Base-by-base conservation (phyloP, 768 basidiomycete genomes). In the Vararia minispora region DNA sequence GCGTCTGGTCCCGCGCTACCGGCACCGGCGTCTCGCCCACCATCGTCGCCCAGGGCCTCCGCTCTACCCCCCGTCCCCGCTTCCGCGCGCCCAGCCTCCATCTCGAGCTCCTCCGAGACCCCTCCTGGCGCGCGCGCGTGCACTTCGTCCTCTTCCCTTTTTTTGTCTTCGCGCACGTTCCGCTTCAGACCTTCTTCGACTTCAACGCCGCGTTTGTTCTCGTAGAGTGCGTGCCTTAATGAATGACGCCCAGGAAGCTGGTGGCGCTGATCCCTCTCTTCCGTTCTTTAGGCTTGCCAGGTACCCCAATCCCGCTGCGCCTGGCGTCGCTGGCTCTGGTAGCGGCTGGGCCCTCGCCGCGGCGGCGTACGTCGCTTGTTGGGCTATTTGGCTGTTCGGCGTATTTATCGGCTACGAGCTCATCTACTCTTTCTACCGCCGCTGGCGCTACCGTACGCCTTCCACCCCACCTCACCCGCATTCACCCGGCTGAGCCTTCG, bases 181-280 rank as follows among this genome's bases (percentile, higher is more conserved):
- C 76, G 18, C 55, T 85, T 7, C 87, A 90, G 56, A 76, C 80
- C 1, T 91, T 82, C 53, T 78, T 92, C 56, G 90, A 94, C 53
- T 88, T 90, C 57, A 90, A 91, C 56, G 76, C 79, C 49, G 76
- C 81, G 47, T 92, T 77, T 61, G 76, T 89, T 48, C 57, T 91
- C 49, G 54, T 89, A 28, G 76, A 88, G 87, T 90, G 53, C 63
- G 88, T 79, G 11, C 29, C 41, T 30, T 13, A n/a, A n/a, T n/a
- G n/a, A n/a, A n/a, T n/a, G n/a, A n/a, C n/a, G n/a, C n/a, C n/a
- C n/a, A n/a, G n/a, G n/a, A n/a, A n/a, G n/a, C n/a, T n/a, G n/a
- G n/a, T n/a, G n/a, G n/a, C n/a, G n/a, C n/a, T n/a, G n/a, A n/a
- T n/a, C n/a, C 25, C 48, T 42, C 28, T 22, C 33, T 22, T 16